Base-by-base conservation (phyloP, 306 rosid species). In the Rosa lucieae region DNA sequence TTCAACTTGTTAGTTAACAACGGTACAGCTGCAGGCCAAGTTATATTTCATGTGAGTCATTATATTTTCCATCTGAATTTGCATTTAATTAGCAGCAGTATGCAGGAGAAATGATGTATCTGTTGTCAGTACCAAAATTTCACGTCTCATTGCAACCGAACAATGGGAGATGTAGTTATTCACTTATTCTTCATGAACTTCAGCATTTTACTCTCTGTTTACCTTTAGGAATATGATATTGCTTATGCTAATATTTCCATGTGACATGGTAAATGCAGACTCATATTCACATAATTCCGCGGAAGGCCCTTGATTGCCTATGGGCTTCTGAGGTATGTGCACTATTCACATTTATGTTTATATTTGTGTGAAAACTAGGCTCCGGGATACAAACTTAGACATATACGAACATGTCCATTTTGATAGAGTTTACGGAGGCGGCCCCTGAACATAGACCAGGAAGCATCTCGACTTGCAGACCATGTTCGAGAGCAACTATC, bases 21-120 rank as follows among this genome's bases (percentile, higher is more conserved):
- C 44, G 99, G 99, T 26, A 86, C 37, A 73, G 93, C 94, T 74
- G 98, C 98, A 55, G 99, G 99, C 58, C 99, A 95, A 91, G 98
- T 95, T 76, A 88, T 95, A 86, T 95, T 90, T 87, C 99, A 95
- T 84, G 99, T 95, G 80, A 87, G 98, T 84, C 52, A 20, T 61
- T 82, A 23, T 32, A 68, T 70, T 73, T 11, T 47, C 61, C 55
- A 7, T 44, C 49, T 5, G 12, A 48, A 14, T 59, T 17, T 63
- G n/a, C 13, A 29, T 43, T 23, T 46, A 6, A 26, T 46, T 40
- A 21, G 61, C 32, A 61, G 58, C 70, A 58, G 20, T 46, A 46
- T 18, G 43, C 8, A 26, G 13, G 26, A 23, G 15, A 59, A 44
- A 17, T 5, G 29, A 44, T 10, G 58, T 49, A 32, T 63, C 35